Percentiles rank a stretch among this genome's conserved stretches.
Conservation (phyloP, 306 rosid genomes). For the Astragalus membranaceus region DNA sequence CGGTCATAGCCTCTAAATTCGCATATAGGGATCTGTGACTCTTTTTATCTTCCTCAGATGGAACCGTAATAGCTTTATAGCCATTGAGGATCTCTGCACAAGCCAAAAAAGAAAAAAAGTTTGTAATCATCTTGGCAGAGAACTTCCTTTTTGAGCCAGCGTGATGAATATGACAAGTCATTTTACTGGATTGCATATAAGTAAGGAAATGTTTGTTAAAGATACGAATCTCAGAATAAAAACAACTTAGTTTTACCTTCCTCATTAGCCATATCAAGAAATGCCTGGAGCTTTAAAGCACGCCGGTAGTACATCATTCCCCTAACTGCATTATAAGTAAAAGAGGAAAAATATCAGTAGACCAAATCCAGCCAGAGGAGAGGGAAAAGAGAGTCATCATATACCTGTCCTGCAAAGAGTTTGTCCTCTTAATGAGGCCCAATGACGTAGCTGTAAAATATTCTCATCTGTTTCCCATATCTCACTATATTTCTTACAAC, state of each 20-base stretch:
- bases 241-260: constrained; percentile 39
- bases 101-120: neutral
- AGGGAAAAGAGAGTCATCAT: constrained; percentile 15
- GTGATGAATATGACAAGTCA: constrained; percentile 5
- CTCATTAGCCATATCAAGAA: constrained; percentile 94
- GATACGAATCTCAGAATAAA: constrained; percentile 16
- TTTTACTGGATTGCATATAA: neutral
- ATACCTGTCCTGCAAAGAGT: constrained; percentile 93
- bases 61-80: constrained; percentile 80
- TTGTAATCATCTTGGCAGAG: constrained; percentile 15
- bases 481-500: constrained; percentile 74
- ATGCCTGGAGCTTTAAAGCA: constrained; percentile 96
- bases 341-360: constrained; percentile 14
- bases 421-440: constrained; percentile 98
- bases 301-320: constrained; percentile 98
- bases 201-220: constrained; percentile 1
- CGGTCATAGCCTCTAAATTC: constrained; percentile 91
- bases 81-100: constrained; percentile 81
- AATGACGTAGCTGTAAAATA: constrained; percentile 81
- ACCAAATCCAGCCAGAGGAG: constrained; percentile 5
- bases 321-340: constrained; percentile 65
- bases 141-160: constrained; percentile 8
- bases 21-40: constrained; percentile 83
- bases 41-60: constrained; percentile 70
- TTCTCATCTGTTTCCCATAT: constrained; percentile 90